These are phyloP conservation scores for barley (Hordeum vulgare) DNA, from an alignment of 176 grass and related monocot genomes.

Conservation along the genomic window DNA sequence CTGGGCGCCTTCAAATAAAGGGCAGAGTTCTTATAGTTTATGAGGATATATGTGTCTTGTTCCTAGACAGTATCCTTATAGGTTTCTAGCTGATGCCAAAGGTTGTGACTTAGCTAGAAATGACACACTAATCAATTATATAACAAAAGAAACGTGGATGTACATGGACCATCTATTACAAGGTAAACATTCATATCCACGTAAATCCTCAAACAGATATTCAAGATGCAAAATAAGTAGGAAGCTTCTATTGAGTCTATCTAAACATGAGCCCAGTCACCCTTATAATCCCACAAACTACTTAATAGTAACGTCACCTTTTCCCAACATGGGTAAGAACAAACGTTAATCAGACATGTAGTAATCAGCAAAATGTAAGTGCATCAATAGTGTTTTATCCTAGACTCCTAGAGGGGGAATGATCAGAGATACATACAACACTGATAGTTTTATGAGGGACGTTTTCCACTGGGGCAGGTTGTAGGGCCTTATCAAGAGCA, in stretches of 20 bases:
- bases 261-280: neutral
- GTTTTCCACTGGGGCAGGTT: conserved; percentile 44
- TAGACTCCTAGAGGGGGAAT: conserved; percentile 3
- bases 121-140: neutral
- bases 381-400: neutral
- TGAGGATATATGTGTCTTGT: neutral
- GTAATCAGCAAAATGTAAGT: neutral
- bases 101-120: neutral
- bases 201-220: neutral
- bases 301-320: neutral
- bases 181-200: neutral
- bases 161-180: neutral
- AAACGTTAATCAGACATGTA: neutral
- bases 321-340: neutral
- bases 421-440: conserved; percentile 39
- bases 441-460: conserved; percentile 56
- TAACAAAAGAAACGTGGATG: neutral
- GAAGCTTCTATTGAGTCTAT: neutral
- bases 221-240: neutral
- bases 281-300: conserved; percentile 2
- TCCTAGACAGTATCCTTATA: neutral
- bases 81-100: neutral
- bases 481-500: conserved; percentile 33
- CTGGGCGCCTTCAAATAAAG: neutral
- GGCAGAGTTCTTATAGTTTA: neutral